phyloP scores from a whole-genome alignment of 2,329 filamentous ascomycete genomes.

The Sordariomycetes sp. region DNA sequence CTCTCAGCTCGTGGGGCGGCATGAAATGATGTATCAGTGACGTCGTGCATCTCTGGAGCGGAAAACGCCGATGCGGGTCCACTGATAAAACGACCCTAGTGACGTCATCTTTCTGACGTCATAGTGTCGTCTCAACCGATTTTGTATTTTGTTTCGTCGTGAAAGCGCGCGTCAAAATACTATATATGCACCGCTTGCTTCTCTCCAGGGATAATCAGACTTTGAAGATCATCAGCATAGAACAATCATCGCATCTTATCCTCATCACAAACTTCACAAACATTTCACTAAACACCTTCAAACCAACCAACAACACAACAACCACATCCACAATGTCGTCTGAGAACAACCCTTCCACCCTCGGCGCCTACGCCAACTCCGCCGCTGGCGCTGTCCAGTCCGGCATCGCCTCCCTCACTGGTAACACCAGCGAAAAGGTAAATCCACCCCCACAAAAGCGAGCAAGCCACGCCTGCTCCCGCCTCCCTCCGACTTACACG shows the following conservation, averaged over 20 bases:
- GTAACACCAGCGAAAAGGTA: constrained; percentile 32
- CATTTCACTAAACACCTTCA: not conserved
- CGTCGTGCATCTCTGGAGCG: too few species aligned
- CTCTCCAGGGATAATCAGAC: not conserved
- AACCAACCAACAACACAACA: constrained; percentile 9
- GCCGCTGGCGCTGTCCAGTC: constrained; percentile 65
- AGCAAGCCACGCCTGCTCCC: not conserved
- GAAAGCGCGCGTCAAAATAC: not conserved
- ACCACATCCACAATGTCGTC: constrained; percentile 7
- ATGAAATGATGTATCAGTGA: too few species aligned
- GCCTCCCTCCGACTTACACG: not conserved
- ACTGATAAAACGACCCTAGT: too few species aligned
- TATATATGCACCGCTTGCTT: not conserved
- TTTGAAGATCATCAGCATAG: not conserved
- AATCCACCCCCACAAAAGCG: not conserved
- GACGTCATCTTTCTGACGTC: not conserved
- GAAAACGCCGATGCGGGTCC: too few species aligned
- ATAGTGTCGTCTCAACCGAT: not conserved
- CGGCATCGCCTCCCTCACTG: constrained; percentile 61
- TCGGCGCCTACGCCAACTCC: constrained; percentile 67
- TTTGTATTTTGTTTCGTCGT: not conserved
- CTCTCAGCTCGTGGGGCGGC: too few species aligned
- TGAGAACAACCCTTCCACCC: constrained; percentile 49
- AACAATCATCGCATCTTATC: not conserved
- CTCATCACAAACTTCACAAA: not conserved